Percentiles rank a stretch among this genome's conserved stretches.
These are phyloP conservation scores for Chalciporus piperatus DNA, from an alignment of 768 basidiomycete genomes.

Conservation along the genomic window DNA sequence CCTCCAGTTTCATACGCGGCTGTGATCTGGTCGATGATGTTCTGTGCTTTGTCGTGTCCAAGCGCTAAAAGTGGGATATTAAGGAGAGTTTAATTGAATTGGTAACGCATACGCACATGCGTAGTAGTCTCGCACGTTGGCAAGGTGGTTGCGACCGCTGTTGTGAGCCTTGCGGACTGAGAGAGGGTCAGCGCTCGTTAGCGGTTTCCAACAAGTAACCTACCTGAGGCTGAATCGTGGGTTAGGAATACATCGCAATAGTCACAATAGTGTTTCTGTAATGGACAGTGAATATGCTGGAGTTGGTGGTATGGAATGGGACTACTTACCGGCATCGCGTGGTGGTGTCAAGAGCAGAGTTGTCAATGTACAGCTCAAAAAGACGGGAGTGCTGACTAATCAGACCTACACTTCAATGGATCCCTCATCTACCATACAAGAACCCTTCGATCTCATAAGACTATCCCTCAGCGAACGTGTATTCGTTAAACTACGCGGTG, in stretches of 20 bases:
- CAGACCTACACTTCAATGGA: constrained; percentile 50
- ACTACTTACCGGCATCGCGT: constrained; percentile 62
- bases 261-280: constrained; percentile 90
- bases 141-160: constrained; percentile 92
- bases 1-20: constrained; percentile 85
- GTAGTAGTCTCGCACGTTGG: constrained; percentile 97
- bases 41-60: constrained; percentile 96
- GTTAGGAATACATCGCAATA: constrained; percentile 94
- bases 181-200: constrained; percentile 8
- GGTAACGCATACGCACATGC: constrained; percentile 57
- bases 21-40: constrained; percentile 97
- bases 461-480: constrained; percentile 96
- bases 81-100: background rate
- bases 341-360: constrained; percentile 23
- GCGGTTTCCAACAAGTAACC: constrained; percentile 15
- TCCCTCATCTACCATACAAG: constrained; percentile 74
- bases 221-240: constrained; percentile 91
- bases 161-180: constrained; percentile 97
- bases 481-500: constrained; percentile 95
- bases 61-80: constrained; percentile 48
- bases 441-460: constrained; percentile 96
- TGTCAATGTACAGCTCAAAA: constrained; percentile 27
- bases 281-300: constrained; percentile 3
- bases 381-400: constrained; percentile 24
- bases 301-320: background rate